Conservation (phyloP, 192 early-diverging fungal species). For the Rhizoclosmatium globosum region DNA sequence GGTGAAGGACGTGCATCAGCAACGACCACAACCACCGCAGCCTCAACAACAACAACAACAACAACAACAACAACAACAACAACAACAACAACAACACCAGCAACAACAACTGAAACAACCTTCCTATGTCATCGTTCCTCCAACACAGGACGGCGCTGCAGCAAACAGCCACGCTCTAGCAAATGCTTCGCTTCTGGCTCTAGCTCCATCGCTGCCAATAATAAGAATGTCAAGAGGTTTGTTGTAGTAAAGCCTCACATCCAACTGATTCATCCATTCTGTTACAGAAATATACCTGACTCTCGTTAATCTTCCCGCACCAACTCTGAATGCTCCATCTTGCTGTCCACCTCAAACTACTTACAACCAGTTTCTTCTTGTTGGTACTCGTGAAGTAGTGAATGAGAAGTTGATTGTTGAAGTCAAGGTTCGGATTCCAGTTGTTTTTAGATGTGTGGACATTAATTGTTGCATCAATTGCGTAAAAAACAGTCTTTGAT, state of each 20-base stretch:
- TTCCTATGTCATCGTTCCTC: background rate
- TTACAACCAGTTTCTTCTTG: constrained; percentile 20
- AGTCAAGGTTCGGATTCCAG: constrained; percentile 14
- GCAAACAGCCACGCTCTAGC: constrained; percentile 21
- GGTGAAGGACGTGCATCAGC: background rate
- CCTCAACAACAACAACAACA: background rate
- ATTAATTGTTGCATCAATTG: too few species aligned
- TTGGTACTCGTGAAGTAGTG: constrained; percentile 16
- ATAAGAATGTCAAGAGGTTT: constrained; percentile 22
- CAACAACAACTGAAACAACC: background rate
- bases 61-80: background rate
- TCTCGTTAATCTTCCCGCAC: background rate
- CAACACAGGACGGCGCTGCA: constrained; percentile 5
- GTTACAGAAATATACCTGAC: constrained; percentile 17
- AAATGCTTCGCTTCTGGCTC: constrained; percentile 17
- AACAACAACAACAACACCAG: background rate
- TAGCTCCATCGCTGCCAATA: constrained; percentile 22
- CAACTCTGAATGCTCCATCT: constrained; percentile 13
- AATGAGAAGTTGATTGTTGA: constrained; percentile 28
- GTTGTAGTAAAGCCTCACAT: background rate
- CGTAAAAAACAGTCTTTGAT: constrained; percentile 18
- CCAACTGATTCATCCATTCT: background rate
- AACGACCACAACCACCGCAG: background rate
- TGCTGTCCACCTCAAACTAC: constrained; percentile 17
- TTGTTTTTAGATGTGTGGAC: too few species aligned